Evolutionary conservation across 305 asterid genomes (phyloP).

Genomic region (Fraxinus dipetala): DNA sequence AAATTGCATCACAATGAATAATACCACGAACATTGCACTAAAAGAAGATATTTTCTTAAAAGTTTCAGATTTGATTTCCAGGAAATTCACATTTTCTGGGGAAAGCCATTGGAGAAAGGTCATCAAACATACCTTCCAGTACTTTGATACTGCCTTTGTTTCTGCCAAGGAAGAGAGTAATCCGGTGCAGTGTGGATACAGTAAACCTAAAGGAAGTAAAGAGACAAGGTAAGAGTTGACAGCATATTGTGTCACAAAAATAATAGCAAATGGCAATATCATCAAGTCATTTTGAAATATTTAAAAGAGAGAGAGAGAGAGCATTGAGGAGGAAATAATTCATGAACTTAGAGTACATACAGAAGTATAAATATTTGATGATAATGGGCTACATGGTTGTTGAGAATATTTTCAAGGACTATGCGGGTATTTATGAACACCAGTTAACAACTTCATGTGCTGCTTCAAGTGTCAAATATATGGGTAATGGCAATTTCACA

Average conservation of each 20-base stretch:
- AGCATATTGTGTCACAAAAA: background rate
- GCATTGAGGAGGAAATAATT: background rate
- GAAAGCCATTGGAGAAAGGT: slow-evolving; percentile 14
- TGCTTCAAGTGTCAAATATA: background rate
- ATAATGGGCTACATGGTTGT: background rate
- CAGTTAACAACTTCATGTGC: background rate
- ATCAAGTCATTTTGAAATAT: background rate
- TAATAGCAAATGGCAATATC: background rate
- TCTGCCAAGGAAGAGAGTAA: slow-evolving; percentile 99
- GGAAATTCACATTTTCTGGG: slow-evolving; percentile 6
- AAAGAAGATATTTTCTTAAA: background rate
- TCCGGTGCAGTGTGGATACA: slow-evolving; percentile 95
- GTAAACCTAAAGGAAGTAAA: slow-evolving; percentile 53
- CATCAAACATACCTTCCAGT: slow-evolving; percentile 80
- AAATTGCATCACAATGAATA: background rate
- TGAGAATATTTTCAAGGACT: slow-evolving; percentile 10
- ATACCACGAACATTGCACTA: background rate
- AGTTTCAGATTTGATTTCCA: slow-evolving; percentile 3
- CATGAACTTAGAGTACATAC: background rate
- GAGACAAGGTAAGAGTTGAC: background rate
- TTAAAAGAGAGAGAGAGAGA: background rate
- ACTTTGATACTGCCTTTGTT: slow-evolving; percentile 87
- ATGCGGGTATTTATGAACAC: background rate
- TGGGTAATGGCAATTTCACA: background rate
- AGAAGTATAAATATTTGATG: background rate